Conservation (phyloP, 495 filamentous ascomycete genomes). For the Aspergillus leporis region DNA sequence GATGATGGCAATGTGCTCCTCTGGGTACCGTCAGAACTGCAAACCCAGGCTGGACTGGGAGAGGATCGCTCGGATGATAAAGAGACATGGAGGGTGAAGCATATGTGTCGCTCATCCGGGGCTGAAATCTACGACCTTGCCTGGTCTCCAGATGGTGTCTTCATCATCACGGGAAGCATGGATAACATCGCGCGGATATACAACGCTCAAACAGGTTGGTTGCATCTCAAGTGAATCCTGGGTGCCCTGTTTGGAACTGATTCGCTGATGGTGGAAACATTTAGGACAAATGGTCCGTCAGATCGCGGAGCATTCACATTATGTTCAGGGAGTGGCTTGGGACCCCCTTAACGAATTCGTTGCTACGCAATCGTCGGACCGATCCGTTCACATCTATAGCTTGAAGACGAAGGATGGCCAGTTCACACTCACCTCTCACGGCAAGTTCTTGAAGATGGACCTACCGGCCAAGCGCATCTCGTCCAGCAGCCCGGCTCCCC, state of each 20-base stretch:
- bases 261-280: slow-evolving; percentile 19
- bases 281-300: slow-evolving; percentile 87
- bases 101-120: slow-evolving; percentile 91
- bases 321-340: slow-evolving; percentile 98
- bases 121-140: slow-evolving; percentile 97
- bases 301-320: slow-evolving; percentile 98
- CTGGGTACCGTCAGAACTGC: slow-evolving; percentile 86
- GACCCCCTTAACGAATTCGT: slow-evolving; percentile 98
- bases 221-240: not conserved
- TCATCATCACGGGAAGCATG: slow-evolving; percentile 99
- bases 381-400: slow-evolving; percentile 95
- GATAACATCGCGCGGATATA: slow-evolving; percentile 98
- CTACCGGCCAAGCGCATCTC: slow-evolving; percentile 85
- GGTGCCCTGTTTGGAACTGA: not conserved
- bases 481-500: slow-evolving; percentile 89
- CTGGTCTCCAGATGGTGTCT: slow-evolving; percentile 94
- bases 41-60: slow-evolving; percentile 65
- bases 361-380: slow-evolving; percentile 96
- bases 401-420: slow-evolving; percentile 96
- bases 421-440: slow-evolving; percentile 79
- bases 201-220: slow-evolving; percentile 86
- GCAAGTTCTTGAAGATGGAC: slow-evolving; percentile 83
- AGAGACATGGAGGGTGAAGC: slow-evolving; percentile 93
- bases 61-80: slow-evolving; percentile 89
- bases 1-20: slow-evolving; percentile 96